Evolutionary conservation across 176 grass and related monocot genomes (phyloP).

Genomic region (Calamus simplicifolius): DNA sequence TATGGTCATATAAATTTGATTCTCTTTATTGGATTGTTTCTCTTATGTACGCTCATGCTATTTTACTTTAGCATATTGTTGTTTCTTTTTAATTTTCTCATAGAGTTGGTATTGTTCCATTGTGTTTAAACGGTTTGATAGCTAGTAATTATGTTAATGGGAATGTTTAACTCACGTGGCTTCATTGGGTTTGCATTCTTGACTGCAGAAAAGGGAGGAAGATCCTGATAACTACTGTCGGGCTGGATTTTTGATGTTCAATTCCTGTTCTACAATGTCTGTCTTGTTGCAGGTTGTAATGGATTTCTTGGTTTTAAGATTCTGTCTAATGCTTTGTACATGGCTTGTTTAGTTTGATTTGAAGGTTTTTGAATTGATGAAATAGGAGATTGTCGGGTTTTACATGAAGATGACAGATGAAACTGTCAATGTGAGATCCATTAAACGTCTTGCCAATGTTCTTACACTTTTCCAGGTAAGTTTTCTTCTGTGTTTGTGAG

Average conservation of each 20-base stretch:
- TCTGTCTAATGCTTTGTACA: no score
- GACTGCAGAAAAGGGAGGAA: slow-evolving; percentile 12
- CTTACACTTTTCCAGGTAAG: slow-evolving; percentile 14
- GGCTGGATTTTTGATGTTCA: slow-evolving; percentile 15
- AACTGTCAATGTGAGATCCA: slow-evolving; percentile 4
- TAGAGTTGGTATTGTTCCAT: no score
- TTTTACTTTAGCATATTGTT: no score
- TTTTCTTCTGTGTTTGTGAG: not conserved
- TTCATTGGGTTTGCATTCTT: not conserved
- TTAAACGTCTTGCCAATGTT: slow-evolving; percentile 17
- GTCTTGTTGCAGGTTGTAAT: slow-evolving; percentile 11
- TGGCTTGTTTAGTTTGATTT: not conserved
- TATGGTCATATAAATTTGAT: no score
- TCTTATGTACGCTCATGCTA: no score
- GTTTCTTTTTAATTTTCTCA: no score
- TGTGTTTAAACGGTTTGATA: no score
- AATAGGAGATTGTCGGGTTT: slow-evolving; percentile 13
- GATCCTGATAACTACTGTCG: slow-evolving; percentile 7
- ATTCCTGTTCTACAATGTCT: slow-evolving; percentile 13
- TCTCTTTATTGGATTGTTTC: no score
- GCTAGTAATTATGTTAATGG: no score
- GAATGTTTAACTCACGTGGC: no score
- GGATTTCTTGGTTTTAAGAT: slow-evolving; percentile 1
- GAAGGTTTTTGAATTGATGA: not conserved
- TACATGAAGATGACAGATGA: slow-evolving; percentile 14